Evolutionary conservation across 371 early-diverging fungal genomes (phyloP).

Genomic region (Basidiobolus meristosporus): DNA sequence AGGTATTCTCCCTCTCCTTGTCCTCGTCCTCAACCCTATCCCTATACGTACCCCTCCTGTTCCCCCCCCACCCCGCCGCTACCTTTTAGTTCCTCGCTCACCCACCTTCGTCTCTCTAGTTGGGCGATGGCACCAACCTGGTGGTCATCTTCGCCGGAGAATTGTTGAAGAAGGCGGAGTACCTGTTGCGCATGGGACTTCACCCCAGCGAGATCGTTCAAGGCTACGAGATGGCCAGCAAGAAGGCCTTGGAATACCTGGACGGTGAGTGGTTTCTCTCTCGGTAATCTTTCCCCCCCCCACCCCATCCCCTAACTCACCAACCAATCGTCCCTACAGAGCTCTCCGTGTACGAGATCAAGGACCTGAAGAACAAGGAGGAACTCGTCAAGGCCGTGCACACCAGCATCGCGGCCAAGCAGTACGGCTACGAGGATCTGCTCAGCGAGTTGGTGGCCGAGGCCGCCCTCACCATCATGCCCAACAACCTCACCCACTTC

Average conservation of each 20-base stretch:
- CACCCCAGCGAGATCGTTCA: slow-evolving; percentile 86
- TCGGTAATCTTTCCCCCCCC: background rate
- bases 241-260: slow-evolving; percentile 64
- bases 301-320: background rate
- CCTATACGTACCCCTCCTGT: too few species aligned
- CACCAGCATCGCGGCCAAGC: slow-evolving; percentile 75
- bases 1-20: slow-evolving; percentile 22
- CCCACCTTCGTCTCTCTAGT: slow-evolving; percentile 18
- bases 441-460: slow-evolving; percentile 64
- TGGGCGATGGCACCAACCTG: slow-evolving; percentile 91
- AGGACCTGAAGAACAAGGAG: slow-evolving; percentile 20
- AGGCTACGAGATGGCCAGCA: slow-evolving; percentile 80
- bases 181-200: slow-evolving; percentile 82
- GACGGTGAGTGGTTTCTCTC: slow-evolving; percentile 31
- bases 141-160: slow-evolving; percentile 90
- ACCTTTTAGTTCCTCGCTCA: background rate
- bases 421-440: slow-evolving; percentile 86
- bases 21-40: background rate
- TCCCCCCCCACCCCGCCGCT: slow-evolving; percentile 1
- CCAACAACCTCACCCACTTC: slow-evolving; percentile 64
- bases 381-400: slow-evolving; percentile 52
- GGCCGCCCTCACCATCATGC: slow-evolving; percentile 83
- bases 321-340: slow-evolving; percentile 13
- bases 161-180: slow-evolving; percentile 82
- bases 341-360: slow-evolving; percentile 43